Evolutionary conservation across 352 stramenopile species (phyloP).

Genomic region (Blastocystis sp.): DNA sequence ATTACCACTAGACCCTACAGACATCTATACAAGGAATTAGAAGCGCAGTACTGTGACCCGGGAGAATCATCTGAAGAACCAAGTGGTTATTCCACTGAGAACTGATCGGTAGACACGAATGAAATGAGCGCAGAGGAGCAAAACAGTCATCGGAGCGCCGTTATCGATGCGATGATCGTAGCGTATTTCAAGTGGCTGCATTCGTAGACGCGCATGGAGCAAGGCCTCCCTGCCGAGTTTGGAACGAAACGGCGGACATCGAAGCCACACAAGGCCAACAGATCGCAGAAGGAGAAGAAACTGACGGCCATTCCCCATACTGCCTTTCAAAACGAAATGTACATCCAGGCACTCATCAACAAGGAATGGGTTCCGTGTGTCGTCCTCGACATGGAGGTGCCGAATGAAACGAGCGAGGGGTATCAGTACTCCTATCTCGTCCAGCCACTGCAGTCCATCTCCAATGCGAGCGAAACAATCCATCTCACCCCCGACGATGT

Average conservation of each 20-base stretch:
- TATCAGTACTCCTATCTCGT: neutral
- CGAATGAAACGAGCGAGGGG: neutral
- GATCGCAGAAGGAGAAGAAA: neutral
- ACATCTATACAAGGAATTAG: neutral
- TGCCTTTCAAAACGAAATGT: constrained; percentile 10
- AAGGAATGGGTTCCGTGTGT: constrained; percentile 8
- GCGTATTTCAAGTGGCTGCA: neutral
- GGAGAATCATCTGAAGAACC: neutral
- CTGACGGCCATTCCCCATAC: neutral
- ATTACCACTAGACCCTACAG: neutral
- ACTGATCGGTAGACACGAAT: neutral
- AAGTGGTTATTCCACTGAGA: neutral
- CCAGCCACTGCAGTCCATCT: neutral
- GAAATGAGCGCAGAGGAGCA: too few species aligned
- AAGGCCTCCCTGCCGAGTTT: constrained; percentile 37
- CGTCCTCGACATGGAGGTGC: constrained; percentile 28
- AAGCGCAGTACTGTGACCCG: neutral
- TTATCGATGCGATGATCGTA: constrained; percentile 15
- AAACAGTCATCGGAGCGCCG: too few species aligned
- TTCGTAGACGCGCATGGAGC: constrained; percentile 8
- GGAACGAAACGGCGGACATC: neutral
- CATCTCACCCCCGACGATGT: neutral
- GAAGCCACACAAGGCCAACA: neutral
- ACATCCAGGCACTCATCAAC: neutral
- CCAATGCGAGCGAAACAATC: neutral